Evolutionary conservation across 345 rosid genomes (phyloP).

Genomic region (Brassica rapa): DNA sequence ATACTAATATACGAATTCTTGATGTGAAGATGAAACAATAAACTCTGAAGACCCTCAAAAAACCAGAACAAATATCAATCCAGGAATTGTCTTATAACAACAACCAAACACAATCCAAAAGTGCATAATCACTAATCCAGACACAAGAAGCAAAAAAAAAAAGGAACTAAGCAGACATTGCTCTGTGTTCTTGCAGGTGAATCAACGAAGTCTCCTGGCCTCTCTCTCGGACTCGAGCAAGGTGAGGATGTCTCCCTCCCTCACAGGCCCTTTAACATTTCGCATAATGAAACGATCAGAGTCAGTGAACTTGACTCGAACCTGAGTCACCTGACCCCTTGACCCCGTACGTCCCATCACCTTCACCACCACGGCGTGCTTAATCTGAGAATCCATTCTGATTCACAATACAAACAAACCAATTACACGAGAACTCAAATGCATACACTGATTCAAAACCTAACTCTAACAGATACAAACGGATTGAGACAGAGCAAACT

Average conservation of each 20-base stretch:
- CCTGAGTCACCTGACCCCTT: constrained; percentile 90
- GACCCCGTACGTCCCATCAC: constrained; percentile 93
- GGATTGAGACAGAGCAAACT: too few relatives aligned
- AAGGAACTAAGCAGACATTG: not conserved
- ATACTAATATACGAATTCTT: not conserved
- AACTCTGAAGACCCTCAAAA: not conserved
- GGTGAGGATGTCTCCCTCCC: constrained; percentile 44
- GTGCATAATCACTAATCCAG: constrained; percentile 15
- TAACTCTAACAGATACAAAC: not conserved
- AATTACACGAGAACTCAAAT: not conserved
- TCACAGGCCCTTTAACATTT: constrained; percentile 38
- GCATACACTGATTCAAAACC: too few relatives aligned
- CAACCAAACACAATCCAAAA: constrained; percentile 4
- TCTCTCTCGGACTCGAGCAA: constrained; percentile 49
- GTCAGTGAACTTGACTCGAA: constrained; percentile 69
- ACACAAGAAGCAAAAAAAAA: not conserved
- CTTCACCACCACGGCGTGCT: constrained; percentile 83
- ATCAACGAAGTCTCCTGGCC: constrained; percentile 45
- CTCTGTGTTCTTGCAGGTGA: not conserved
- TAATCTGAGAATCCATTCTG: constrained; percentile 76
- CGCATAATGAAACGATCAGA: constrained; percentile 37
- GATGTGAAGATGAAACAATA: not conserved
- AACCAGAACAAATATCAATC: too few relatives aligned
- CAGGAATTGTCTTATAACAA: constrained; percentile 15
- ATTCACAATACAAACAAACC: not conserved